Evolutionary conservation across 31 red algal species (phyloP).

Genomic region (Odonthalia washingtoniensis): DNA sequence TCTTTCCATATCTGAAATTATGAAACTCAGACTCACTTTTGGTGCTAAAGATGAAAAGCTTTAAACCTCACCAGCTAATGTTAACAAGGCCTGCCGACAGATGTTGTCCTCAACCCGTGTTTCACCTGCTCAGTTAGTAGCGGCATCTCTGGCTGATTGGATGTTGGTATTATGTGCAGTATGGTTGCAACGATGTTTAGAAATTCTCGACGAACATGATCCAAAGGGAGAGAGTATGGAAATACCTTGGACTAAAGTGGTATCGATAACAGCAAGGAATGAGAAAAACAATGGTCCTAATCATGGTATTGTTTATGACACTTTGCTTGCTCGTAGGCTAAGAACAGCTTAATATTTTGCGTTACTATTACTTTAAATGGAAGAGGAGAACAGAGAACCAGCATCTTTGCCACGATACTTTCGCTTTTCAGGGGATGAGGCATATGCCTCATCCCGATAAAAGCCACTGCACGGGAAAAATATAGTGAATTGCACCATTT

Average conservation of each 20-base stretch:
- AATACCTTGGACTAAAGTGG: constrained; percentile 7
- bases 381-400: constrained; percentile 70
- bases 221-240: constrained; percentile 16
- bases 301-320: constrained; percentile 46
- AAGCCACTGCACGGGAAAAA: constrained; percentile 60
- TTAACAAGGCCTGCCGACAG: constrained; percentile 41
- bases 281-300: constrained; percentile 3
- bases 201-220: constrained; percentile 20
- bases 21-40: constrained; percentile 32
- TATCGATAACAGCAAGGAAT: neutral
- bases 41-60: constrained; percentile 39
- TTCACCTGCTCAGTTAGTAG: constrained; percentile 34
- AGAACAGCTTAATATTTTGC: constrained; percentile 49
- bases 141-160: constrained; percentile 82
- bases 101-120: constrained; percentile 3
- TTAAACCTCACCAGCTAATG: constrained; percentile 26
- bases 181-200: constrained; percentile 68
- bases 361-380: constrained; percentile 49
- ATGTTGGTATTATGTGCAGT: constrained; percentile 64
- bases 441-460: constrained; percentile 63
- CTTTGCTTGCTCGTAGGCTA: constrained; percentile 39
- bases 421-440: constrained; percentile 57
- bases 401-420: constrained; percentile 63
- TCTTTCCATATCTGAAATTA: constrained; percentile 54
- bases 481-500: no score